phyloP scores from a whole-genome alignment of 2,329 filamentous ascomycete species.

The Aspergillus aculeatinus region DNA sequence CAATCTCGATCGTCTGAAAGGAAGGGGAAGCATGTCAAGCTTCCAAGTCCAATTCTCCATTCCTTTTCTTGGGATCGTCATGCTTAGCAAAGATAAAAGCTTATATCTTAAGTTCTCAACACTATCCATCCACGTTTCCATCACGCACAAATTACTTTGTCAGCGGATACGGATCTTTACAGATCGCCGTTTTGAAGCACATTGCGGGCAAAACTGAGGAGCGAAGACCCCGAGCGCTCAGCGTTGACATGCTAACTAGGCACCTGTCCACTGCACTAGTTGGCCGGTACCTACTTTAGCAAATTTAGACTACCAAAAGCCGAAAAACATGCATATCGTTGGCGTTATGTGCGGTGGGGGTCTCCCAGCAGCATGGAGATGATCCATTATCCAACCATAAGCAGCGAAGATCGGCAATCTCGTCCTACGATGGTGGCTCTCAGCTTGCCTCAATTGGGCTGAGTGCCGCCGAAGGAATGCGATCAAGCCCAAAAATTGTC shows the following conservation, averaged over 20 bases:
- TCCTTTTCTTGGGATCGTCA: too few relatives aligned
- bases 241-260: not conserved
- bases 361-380: not conserved
- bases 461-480: not conserved
- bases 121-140: too few relatives aligned
- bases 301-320: not conserved
- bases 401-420: slow-evolving; percentile 3
- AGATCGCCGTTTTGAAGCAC: not conserved
- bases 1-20: not conserved
- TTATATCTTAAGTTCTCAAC: not conserved
- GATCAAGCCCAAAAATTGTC: not conserved
- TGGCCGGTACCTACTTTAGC: slow-evolving; percentile 1
- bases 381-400: not conserved
- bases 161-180: not conserved
- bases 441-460: not conserved
- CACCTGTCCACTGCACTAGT: not conserved
- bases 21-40: not conserved
- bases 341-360: not conserved
- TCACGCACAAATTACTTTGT: not conserved
- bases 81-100: not conserved
- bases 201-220: not conserved
- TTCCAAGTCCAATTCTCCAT: not conserved
- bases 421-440: not conserved
- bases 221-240: not conserved
- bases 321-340: not conserved